Evolutionary conservation across 2,329 filamentous ascomycete genomes (phyloP).

Genomic region (Pseudohalonectria lignicola): DNA sequence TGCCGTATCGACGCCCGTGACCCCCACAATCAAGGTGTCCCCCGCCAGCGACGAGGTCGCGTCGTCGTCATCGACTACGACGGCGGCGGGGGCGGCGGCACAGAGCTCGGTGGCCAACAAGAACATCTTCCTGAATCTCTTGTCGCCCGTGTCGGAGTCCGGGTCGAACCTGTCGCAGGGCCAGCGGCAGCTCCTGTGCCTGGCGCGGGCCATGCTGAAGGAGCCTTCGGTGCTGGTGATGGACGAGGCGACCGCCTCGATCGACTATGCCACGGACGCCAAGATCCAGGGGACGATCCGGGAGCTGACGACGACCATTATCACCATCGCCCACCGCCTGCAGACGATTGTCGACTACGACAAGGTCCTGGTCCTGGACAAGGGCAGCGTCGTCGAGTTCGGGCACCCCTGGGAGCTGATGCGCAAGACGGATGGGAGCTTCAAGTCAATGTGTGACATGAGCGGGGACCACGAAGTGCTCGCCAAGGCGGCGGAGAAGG

Average conservation of each 20-base stretch:
- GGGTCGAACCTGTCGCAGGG: constrained; percentile 93
- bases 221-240: constrained; percentile 90
- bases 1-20: neutral
- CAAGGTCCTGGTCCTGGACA: constrained; percentile 89
- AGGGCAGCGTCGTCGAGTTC: constrained; percentile 77
- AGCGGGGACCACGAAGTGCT: constrained; percentile 45
- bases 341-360: constrained; percentile 98
- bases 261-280: constrained; percentile 89
- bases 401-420: constrained; percentile 82
- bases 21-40: constrained; percentile 10
- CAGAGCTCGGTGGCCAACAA: constrained; percentile 60
- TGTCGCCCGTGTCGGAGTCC: constrained; percentile 75
- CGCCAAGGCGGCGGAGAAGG: constrained; percentile 43
- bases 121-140: constrained; percentile 85
- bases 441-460: constrained; percentile 54
- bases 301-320: constrained; percentile 85
- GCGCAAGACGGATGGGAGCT: constrained; percentile 44
- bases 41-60: neutral
- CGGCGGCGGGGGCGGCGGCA: neutral
- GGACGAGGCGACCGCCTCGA: constrained; percentile 96
- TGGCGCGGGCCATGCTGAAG: constrained; percentile 87
- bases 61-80: neutral
- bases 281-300: constrained; percentile 96
- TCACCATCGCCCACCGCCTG: constrained; percentile 91
- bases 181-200: constrained; percentile 86